phyloP scores from a whole-genome alignment of 768 basidiomycete genomes.

The Panaeolus papilionaceus region DNA sequence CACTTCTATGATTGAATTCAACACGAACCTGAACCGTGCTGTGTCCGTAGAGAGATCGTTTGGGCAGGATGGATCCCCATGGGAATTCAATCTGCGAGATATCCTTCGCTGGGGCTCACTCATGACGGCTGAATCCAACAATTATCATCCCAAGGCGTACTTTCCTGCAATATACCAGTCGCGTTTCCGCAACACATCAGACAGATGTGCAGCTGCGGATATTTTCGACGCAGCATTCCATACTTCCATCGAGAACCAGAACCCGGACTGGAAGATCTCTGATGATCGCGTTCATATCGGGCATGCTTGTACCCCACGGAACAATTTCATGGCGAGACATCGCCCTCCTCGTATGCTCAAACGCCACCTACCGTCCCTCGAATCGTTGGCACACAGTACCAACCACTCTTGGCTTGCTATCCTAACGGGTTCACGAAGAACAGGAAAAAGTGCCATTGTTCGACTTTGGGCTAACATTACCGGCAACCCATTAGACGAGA shows the following conservation, averaged over 20 bases:
- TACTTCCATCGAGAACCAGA: conserved; percentile 21
- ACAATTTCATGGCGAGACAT: conserved; percentile 41
- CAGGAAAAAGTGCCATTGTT: conserved; percentile 84
- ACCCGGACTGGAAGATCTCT: conserved; percentile 50
- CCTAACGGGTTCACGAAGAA: conserved; percentile 72
- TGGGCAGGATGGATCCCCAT: conserved; percentile 84
- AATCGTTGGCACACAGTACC: conserved; percentile 78
- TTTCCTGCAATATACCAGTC: conserved; percentile 81
- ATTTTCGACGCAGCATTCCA: conserved; percentile 61
- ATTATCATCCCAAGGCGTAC: conserved; percentile 62
- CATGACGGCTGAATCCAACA: conserved; percentile 37
- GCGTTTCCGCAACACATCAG: conserved; percentile 80
- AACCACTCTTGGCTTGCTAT: conserved; percentile 89
- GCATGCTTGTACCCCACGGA: conserved; percentile 44
- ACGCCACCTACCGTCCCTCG: conserved; percentile 66
- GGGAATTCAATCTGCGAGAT: conserved; percentile 99
- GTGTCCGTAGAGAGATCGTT: conserved; percentile 70
- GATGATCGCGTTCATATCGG: conserved; percentile 69
- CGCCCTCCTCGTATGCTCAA: conserved; percentile 62
- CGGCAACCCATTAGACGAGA: conserved; percentile 73
- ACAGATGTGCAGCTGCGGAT: conserved; percentile 57
- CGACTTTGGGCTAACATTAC: conserved; percentile 71
- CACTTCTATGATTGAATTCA: conserved; percentile 83
- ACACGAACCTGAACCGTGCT: conserved; percentile 69
- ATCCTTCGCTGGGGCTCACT: conserved; percentile 87